Evolutionary conservation across 1,284 basidiomycete genomes (phyloP).

Genomic region (Fomitopsis palustris): DNA sequence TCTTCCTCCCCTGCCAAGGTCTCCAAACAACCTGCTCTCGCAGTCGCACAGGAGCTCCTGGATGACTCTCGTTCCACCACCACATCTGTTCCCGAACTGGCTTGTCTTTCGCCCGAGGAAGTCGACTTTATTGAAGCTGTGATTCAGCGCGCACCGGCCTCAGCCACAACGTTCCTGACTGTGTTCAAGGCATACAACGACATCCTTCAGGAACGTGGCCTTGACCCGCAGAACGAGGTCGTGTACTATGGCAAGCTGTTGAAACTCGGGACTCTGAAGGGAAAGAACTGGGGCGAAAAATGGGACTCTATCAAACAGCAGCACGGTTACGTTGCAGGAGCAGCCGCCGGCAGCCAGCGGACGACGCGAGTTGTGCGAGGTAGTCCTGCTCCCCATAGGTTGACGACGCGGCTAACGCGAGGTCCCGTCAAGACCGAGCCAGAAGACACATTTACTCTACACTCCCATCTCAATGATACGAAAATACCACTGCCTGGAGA

Average conservation of each 20-base stretch:
- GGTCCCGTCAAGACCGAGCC: constrained; percentile 15
- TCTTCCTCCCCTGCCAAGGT: constrained; percentile 27
- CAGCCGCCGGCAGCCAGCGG: constrained; percentile 10
- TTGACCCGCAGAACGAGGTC: constrained; percentile 77
- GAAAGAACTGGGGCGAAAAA: constrained; percentile 72
- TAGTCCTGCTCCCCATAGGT: constrained; percentile 14
- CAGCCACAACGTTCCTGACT: constrained; percentile 66
- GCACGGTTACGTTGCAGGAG: constrained; percentile 34
- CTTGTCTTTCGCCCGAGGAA: constrained; percentile 54
- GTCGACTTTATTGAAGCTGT: constrained; percentile 72
- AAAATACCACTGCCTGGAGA: constrained; percentile 21
- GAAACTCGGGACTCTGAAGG: constrained; percentile 75
- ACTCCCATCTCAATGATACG: constrained; percentile 40
- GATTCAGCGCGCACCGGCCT: constrained; percentile 57
- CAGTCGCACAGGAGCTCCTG: constrained; percentile 18
- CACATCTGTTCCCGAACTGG: constrained; percentile 52
- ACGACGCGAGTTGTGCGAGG: constrained; percentile 17
- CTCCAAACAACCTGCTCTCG: constrained; percentile 13
- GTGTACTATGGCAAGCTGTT: constrained; percentile 76
- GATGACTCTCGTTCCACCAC: constrained; percentile 48
- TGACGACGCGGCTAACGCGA: constrained; percentile 18
- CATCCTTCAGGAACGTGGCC: constrained; percentile 62
- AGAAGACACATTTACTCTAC: constrained; percentile 43
- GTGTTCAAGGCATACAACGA: constrained; percentile 83
- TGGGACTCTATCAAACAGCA: constrained; percentile 67